Evolutionary conservation across 1,284 basidiomycete genomes (phyloP).

Genomic region (Cerioporus squamosus): DNA sequence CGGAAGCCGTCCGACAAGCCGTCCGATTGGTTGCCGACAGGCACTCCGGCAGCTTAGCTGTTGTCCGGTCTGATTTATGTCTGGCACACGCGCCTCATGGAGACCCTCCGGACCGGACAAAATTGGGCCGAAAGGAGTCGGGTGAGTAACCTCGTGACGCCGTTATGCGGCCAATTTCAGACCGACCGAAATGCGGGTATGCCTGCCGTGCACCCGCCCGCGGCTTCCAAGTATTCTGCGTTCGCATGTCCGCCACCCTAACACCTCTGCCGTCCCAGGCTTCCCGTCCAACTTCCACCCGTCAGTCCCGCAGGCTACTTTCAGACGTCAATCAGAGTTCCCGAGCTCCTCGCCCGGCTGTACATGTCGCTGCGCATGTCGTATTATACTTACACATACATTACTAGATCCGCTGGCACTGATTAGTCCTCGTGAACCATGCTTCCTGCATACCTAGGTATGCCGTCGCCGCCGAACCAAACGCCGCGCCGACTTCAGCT

Average conservation of each 20-base stretch:
- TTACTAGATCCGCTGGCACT: conserved; percentile 17
- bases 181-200: too few species aligned
- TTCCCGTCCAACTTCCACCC: background rate
- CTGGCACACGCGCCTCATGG: too few species aligned
- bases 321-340: background rate
- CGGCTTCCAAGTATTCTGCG: background rate
- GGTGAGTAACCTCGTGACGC: too few species aligned
- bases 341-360: background rate
- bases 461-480: background rate
- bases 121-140: too few species aligned
- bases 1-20: too few species aligned
- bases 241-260: background rate
- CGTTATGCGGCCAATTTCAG: too few species aligned
- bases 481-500: background rate
- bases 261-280: background rate
- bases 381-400: conserved; percentile 25
- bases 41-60: too few species aligned
- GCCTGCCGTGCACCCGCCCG: too few species aligned
- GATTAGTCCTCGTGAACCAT: conserved; percentile 5
- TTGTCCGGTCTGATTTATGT: too few species aligned
- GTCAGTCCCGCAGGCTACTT: background rate
- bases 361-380: conserved; percentile 1
- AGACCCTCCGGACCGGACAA: too few species aligned
- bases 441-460: background rate
- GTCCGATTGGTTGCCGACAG: too few species aligned